Base-by-base conservation (phyloP, 2,329 filamentous ascomycete species). In the Diaporthe longicolla region DNA sequence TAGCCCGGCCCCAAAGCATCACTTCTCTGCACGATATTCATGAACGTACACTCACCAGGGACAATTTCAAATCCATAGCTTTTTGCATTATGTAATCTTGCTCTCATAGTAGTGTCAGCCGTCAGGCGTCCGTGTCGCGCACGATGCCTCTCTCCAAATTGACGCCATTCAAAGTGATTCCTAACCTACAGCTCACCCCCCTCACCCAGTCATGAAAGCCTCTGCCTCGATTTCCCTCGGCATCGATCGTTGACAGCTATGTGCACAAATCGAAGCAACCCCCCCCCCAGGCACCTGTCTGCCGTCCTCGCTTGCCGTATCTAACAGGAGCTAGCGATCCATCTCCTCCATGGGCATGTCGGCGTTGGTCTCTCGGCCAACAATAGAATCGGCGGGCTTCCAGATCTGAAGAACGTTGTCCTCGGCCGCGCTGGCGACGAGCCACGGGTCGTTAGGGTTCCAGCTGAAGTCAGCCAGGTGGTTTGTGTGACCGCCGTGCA, bases 401-500 rank as follows among this genome's bases (percentile, higher is more conserved):
- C 94, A 98, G 78, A 98, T 94, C 84, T 99, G 97, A 76, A 99
- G 89, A 77, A 98, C 87, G 81, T 99, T 99, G 85, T 99, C 97
- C 82, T 99, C 97, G 0, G 96, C 97, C 21, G 97, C 95, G 75
- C 94, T 97, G 82, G 95, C 95, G 78, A 99, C 94, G 72, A 98
- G 91, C 97, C 97, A 99, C 6, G 96, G 95, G 80, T 98, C 95
- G 82, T 97, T 98, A 78, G 92, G 91, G 84, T 99, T 99, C 96
- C 96, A 99, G 84, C 93, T 96, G 81, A 99, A 99, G 84, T 99
- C 97, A 48, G 94, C 95, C 76, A 99, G 91, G 78, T 97, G 93
- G 84, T 98, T 98, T 15, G 97, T 99, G 86, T 99, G 97, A 43
- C 97, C 97, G 75, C 97, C 97, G 80, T 99, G 97, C 95, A 99